Evolutionary conservation across 305 asterid genomes (phyloP), one percentile per base, ranked within the genome.

Genomic region (Fraxinus platypoda): DNA sequence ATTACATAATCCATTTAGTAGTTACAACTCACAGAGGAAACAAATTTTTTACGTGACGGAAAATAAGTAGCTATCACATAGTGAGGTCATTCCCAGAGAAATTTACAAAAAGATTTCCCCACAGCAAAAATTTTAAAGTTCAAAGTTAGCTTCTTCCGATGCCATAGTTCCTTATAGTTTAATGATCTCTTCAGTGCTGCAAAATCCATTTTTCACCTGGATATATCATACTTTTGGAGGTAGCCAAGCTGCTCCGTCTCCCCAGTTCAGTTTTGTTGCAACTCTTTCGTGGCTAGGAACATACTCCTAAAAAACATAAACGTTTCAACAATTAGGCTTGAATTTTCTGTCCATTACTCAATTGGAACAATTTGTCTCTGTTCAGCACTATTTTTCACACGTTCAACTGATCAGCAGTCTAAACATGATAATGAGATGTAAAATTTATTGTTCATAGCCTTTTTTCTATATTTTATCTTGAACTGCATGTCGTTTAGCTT

Each of bases 201-300:
- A 41, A 72, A 52, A 72, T 43, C 73, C 75, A 52, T 46, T 79
- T 31, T 77, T 90, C 93, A 91, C 77, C 97, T 88, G 38, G 93
- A 88, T 76, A 93, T 91, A 26, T 92, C 93, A 81, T 83, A 88
- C 21, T 81, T 83, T 15, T 87, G 85, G 57, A 92, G 75, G 82
- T 88, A 89, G 82, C 91, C 97, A 28, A 95, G 91, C 88, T 93
- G 95, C 94, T 90, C 97, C 82, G 79, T 95, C 82, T 95, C 49
- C 98, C 99, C 99, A 95, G 91, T 89, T 94, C 88, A 89, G 82
- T 78, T 92, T 94, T 12, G 97, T 88, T 43, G 98, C 97, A 11
- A 90, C 99, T 81, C 94, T 80, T 84, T 94, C 97, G 3, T 95
- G 99, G 73, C 97, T 85, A 2, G 99, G 98, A 2, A 90, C 98